Percentiles rank a stretch among this genome's conserved stretches.
phyloP scores from a whole-genome alignment of 257 asterid genomes.

The Ligustrum vulgare region DNA sequence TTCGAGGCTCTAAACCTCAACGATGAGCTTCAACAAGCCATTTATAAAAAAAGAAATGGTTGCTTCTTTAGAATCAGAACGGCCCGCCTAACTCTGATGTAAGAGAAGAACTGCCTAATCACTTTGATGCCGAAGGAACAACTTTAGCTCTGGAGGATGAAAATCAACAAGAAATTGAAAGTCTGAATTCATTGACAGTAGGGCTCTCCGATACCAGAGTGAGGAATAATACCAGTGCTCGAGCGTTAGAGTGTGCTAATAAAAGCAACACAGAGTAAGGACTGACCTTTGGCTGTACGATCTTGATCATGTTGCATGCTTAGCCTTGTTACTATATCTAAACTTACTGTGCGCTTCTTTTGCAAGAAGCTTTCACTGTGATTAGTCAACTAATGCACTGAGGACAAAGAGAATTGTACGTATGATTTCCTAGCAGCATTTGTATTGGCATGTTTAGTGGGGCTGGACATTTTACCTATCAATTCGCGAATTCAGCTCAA shows the following conservation, averaged over 20 bases:
- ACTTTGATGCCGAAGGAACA: slow-evolving; percentile 28
- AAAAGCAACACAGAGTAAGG: background rate
- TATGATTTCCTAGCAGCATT: too few relatives aligned
- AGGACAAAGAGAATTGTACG: too few relatives aligned
- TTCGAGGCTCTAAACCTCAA: slow-evolving; percentile 86
- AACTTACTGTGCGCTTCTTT: too few relatives aligned
- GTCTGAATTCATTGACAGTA: slow-evolving; percentile 24
- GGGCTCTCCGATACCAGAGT: slow-evolving; percentile 24
- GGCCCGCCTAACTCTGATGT: slow-evolving; percentile 20
- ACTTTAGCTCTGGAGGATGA: slow-evolving; percentile 26
- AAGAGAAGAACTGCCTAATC: slow-evolving; percentile 29
- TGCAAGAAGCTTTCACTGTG: too few relatives aligned
- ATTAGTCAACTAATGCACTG: too few relatives aligned
- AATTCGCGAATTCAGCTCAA: too few relatives aligned
- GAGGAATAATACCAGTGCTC: slow-evolving; percentile 3
- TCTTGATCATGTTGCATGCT: too few relatives aligned
- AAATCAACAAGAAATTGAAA: slow-evolving; percentile 25
- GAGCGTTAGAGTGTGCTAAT: too few relatives aligned
- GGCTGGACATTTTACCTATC: too few relatives aligned
- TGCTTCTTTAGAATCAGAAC: slow-evolving; percentile 45
- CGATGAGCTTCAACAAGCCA: slow-evolving; percentile 72
- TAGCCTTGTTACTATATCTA: too few relatives aligned
- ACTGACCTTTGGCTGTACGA: too few relatives aligned
- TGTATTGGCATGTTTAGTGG: too few relatives aligned
- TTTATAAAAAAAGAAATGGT: slow-evolving; percentile 57